These are phyloP conservation scores for Candida awuae DNA, from an alignment of 805 yeast genomes.

Conservation along the genomic window DNA sequence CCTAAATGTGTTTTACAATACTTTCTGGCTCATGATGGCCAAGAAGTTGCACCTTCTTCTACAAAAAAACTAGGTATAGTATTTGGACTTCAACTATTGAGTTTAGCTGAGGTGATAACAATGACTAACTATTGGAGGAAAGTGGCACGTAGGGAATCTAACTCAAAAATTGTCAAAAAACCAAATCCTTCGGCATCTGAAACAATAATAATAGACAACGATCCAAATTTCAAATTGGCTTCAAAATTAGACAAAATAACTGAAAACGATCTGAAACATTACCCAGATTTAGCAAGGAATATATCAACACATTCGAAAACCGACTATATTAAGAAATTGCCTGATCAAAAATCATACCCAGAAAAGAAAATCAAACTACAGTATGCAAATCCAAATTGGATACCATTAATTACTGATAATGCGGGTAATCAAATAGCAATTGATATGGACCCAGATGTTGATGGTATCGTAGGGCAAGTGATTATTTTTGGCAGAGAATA, in stretches of 20 bases:
- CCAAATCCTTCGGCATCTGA: neutral
- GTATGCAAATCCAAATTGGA: constrained; percentile 82
- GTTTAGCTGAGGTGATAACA: constrained; percentile 65
- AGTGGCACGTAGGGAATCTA: constrained; percentile 34
- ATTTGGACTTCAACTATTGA: constrained; percentile 71
- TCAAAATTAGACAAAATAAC: constrained; percentile 13
- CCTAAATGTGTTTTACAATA: constrained; percentile 75
- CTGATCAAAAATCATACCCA: constrained; percentile 60
- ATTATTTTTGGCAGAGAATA: constrained; percentile 87
- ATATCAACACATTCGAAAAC: constrained; percentile 17
- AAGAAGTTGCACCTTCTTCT: constrained; percentile 60
- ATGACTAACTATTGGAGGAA: constrained; percentile 79
- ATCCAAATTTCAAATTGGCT: constrained; percentile 16
- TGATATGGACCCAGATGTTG: constrained; percentile 70
- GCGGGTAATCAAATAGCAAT: constrained; percentile 85
- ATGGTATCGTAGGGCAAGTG: constrained; percentile 77
- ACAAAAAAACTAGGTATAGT: constrained; percentile 60
- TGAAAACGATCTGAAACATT: constrained; percentile 14
- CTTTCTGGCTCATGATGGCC: constrained; percentile 76
- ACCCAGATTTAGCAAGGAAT: constrained; percentile 22
- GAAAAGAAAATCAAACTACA: constrained; percentile 57
- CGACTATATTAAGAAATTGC: constrained; percentile 35
- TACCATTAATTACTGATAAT: constrained; percentile 78
- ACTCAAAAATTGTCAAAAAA: neutral
- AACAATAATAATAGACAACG: constrained; percentile 9